These are phyloP conservation scores for Metrosideros polymorpha DNA, from an alignment of 441 rosid species.

Conservation along the genomic window DNA sequence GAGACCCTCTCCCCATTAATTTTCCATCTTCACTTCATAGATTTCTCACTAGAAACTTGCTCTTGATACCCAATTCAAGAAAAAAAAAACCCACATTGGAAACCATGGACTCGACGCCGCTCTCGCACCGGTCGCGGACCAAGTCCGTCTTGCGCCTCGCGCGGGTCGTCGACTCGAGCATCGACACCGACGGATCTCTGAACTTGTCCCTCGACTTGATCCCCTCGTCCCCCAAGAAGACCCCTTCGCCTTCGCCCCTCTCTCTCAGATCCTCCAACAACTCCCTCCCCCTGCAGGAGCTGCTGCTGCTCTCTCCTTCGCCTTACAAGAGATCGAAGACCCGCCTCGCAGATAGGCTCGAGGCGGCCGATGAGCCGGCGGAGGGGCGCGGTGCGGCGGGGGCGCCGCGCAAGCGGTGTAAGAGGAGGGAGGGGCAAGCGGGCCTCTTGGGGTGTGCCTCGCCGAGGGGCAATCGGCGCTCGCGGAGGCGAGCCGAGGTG, in stretches of 20 bases:
- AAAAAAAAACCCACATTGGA: not conserved
- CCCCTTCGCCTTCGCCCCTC: slow-evolving; percentile 12
- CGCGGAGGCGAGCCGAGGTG: slow-evolving; percentile 44
- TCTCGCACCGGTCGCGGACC: slow-evolving; percentile 35
- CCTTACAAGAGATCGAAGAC: slow-evolving; percentile 55
- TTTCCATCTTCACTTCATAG: not conserved
- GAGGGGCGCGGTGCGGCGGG: slow-evolving; percentile 15
- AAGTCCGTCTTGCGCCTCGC: slow-evolving; percentile 54
- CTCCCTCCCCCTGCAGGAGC: slow-evolving; percentile 46
- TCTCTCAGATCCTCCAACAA: slow-evolving; percentile 26
- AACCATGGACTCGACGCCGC: slow-evolving; percentile 45
- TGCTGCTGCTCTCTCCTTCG: slow-evolving; percentile 74
- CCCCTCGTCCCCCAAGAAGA: slow-evolving; percentile 35
- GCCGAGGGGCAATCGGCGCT: slow-evolving; percentile 53
- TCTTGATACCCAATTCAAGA: not conserved
- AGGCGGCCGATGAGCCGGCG: slow-evolving; percentile 40
- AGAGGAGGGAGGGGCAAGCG: slow-evolving; percentile 42
- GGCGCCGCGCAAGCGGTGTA: slow-evolving; percentile 42
- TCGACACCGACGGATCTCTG: slow-evolving; percentile 20
- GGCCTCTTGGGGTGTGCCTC: slow-evolving; percentile 38
- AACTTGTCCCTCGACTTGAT: slow-evolving; percentile 41
- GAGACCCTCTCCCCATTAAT: not conserved
- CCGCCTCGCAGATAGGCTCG: slow-evolving; percentile 52
- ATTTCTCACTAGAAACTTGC: not conserved
- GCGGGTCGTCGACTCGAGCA: slow-evolving; percentile 14